Base-by-base conservation (phyloP, 257 asterid genomes). In the Orobanche coerulescens region DNA sequence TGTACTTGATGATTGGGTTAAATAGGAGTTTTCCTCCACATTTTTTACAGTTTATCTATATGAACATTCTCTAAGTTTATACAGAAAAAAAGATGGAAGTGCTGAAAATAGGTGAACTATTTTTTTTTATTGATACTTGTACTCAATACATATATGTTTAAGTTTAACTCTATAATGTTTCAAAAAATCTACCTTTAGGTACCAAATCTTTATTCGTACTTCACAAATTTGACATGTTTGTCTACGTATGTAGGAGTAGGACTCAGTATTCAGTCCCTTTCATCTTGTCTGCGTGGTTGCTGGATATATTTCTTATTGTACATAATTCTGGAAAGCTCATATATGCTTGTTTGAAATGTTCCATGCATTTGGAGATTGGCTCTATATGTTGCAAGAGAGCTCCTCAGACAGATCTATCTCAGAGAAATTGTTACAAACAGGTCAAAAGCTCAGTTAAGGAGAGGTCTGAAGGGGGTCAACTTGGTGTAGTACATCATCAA, bases 1-100 rank as follows among this genome's bases (percentile, higher is more conserved):
- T 61, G 50, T 69, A 26, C 65, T 65, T 78, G 30, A 61, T 53
- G 7, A 70, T 58, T 64, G 36, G 47, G 54, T 62, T 58, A 64
- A 63, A 54, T 37, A 8, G 42, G 11, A 49, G 37, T 42, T 26
- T 39, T 58, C 50, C 37, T 26, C 61, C 42, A 11, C 61, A 56
- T 47, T 71, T 58, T 57, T 69, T 62, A 58, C 49, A 48, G 30
- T 61, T 67, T 64, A 55, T 64, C 47, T 43, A 22, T 42, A 4
- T 68, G 48, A 37, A 4, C 19, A 42, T 56, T 65, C 16, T 39
- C 48, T 48, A n/a, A 26, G 49, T 54, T 43, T 19, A 20, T 20
- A 18, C 50, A 24, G 40, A 28, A 37, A 51, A n/a, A 50, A 36
- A 39, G 36, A 30, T 46, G 42, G 40, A 24, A 33, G 10, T 69